These are phyloP conservation scores for Eustoma russellianum DNA, from an alignment of 257 asterid genomes.

Conservation along the genomic window DNA sequence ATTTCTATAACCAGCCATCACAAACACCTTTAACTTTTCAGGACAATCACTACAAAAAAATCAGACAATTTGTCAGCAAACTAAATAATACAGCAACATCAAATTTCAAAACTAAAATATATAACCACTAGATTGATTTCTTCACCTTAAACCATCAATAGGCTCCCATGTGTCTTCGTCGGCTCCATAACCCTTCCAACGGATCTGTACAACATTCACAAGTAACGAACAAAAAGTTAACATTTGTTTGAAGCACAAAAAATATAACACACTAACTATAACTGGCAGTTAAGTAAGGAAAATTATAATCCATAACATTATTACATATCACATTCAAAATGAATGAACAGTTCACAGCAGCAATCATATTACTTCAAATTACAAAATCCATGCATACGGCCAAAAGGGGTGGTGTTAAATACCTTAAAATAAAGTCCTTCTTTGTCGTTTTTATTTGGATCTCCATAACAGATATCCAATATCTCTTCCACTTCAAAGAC, in stretches of 20 bases:
- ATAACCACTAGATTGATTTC: background rate
- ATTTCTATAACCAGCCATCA: slow-evolving; percentile 29
- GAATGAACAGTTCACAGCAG: background rate
- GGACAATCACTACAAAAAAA: slow-evolving; percentile 38
- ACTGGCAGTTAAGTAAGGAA: no score
- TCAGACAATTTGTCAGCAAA: background rate
- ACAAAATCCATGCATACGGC: background rate
- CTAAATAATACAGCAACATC: background rate
- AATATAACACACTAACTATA: background rate
- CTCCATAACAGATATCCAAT: slow-evolving; percentile 48
- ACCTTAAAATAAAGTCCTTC: slow-evolving; percentile 57
- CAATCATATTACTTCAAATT: background rate
- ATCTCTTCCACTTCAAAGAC: slow-evolving; percentile 53
- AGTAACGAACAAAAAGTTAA: background rate
- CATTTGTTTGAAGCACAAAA: background rate
- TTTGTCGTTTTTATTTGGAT: slow-evolving; percentile 23
- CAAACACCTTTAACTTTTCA: slow-evolving; percentile 54
- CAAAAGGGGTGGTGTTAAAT: background rate
- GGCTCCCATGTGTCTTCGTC: slow-evolving; percentile 89
- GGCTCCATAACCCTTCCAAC: slow-evolving; percentile 75
- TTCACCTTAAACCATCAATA: slow-evolving; percentile 50
- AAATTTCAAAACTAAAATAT: background rate
- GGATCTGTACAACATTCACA: slow-evolving; percentile 28
- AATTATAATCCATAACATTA: no score
- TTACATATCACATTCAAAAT: background rate